Evolutionary conservation across 345 rosid species (phyloP), one percentile per base, ranked within the genome.

Genomic region (Eucalyptus lansdowneana): DNA sequence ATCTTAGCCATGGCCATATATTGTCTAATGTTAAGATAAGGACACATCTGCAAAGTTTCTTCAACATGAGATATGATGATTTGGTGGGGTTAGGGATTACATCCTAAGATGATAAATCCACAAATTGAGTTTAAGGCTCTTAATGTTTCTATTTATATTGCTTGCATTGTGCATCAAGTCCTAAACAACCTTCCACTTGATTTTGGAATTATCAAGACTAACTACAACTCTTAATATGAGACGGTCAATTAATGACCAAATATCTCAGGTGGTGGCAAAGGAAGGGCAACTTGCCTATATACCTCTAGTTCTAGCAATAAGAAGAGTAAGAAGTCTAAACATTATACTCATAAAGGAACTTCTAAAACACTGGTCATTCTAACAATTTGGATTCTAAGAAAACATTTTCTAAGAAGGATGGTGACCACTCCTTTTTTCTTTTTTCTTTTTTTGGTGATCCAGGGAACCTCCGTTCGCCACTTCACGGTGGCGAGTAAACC

Each of bases 361-460:
- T 3, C 22, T 56, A 22, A 9, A 22, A 22, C 27, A 56, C 3
- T 2, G 0, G 25, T 56, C 27, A 56, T 56, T 22, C 19, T 56
- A 9, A 56, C 1, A 24, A 13, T 22, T 0, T 56, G 3, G 6
- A 10, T 56, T 24, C 13, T 22, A 9, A 56, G 0, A 56, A 56
- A 56, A 6, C 27, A 56, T 56, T 1, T 6, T 56, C 4, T 1
- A 56, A 56, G 62, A 56, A 56, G 62, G 13, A 24, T 56, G 27
- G 29, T 56, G 29, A 56, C 3, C 6, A 5, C 5, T 8, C 25
- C 58, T 53, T 3, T 9, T 53, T 53, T 54, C 21, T 42, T 42
- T 42, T 42, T 42, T 42, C 6, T 42, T 42, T 42, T 2, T 1
- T 42, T n/a, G n/a, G n/a, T n/a, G 44, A 42, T 8, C 44, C 44